Evolutionary conservation across 1,139 yeast species (phyloP).

Genomic region (Kodamaea arcana): DNA sequence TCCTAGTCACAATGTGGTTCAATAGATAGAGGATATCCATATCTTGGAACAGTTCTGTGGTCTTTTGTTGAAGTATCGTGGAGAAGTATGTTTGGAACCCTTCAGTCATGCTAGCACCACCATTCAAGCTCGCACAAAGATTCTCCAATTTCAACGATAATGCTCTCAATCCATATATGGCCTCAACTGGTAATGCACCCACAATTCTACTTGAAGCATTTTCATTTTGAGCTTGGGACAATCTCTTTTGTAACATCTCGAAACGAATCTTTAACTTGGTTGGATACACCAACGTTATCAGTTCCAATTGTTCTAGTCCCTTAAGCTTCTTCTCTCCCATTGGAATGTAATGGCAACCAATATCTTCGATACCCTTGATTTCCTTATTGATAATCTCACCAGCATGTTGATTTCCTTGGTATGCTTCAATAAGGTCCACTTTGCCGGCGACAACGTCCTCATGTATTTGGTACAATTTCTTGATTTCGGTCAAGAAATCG

Average conservation of each 20-base stretch:
- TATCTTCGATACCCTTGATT: conserved; percentile 57
- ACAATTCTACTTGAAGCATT: conserved; percentile 23
- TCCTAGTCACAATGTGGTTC: conserved; percentile 60
- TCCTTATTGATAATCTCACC: conserved; percentile 69
- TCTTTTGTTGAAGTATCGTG: conserved; percentile 20
- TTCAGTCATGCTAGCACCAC: conserved; percentile 22
- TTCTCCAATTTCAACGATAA: conserved; percentile 48
- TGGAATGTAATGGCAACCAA: conserved; percentile 67
- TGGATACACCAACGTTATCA: conserved; percentile 77
- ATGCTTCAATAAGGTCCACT: conserved; percentile 48
- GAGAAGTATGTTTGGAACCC: conserved; percentile 26
- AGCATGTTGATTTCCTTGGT: conserved; percentile 54
- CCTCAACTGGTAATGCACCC: conserved; percentile 42
- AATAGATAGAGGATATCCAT: conserved; percentile 45
- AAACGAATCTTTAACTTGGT: conserved; percentile 56
- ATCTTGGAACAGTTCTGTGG: conserved; percentile 26
- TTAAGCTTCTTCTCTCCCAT: conserved; percentile 87
- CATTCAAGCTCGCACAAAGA: conserved; percentile 37
- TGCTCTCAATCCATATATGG: conserved; percentile 45
- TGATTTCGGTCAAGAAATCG: conserved; percentile 74
- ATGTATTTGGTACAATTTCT: conserved; percentile 53
- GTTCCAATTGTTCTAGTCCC: conserved; percentile 92
- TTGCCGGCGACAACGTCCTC: conserved; percentile 40
- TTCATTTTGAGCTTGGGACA: conserved; percentile 17
- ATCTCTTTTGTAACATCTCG: conserved; percentile 36